Base-by-base conservation (phyloP, 345 rosid genomes). In the Toxicodendron radicans region DNA sequence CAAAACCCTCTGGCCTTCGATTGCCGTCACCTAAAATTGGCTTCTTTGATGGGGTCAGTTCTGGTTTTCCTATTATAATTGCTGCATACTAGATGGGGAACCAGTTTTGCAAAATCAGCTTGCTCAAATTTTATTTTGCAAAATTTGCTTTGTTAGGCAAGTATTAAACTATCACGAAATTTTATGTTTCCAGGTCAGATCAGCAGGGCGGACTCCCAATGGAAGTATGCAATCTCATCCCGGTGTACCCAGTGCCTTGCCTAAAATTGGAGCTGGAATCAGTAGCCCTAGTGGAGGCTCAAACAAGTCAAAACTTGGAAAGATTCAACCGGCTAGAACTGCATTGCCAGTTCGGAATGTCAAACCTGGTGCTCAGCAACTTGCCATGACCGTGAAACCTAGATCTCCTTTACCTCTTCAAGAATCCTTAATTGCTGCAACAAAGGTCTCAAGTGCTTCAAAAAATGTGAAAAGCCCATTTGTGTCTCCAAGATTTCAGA, bases 21-120 rank as follows among this genome's bases (percentile, higher is more conserved):
- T 76, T 93, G 90, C 99, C 98, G 64, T 90, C 97, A 67, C 98
- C 99, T 70, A 96, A 93, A 78, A 73, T 93, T 66, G 99, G 98
- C 76, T 93, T 86, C 87, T 96, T 96, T 85, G 98, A 96, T 66
- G 97, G 97, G 92, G 98, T 93, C 51, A 83, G 97, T 79, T 82
- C 59, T 79, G 54, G 33, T 70, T 73, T 75, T 66, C 2, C 51
- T 61, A 41, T 84, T 49, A 53, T 58, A 38, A 65, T 73, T 73
- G 6, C 35, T 65, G 27, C 74, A 52, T 46, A 48, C 41, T 64
- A 43, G 59, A 57, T 53, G 21, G 45, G 61, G 46, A 51, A 46
- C 30, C 48, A 66, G 18, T 73, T 27, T 64, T 78, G 64, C 56
- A 23, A 49, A 65, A 68, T 33, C 33, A 65, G 35, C 49, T 45